Percentiles rank a stretch among this genome's conserved stretches.
Conservation (phyloP, 148 eudicot genomes). For the Cornus suecica region DNA sequence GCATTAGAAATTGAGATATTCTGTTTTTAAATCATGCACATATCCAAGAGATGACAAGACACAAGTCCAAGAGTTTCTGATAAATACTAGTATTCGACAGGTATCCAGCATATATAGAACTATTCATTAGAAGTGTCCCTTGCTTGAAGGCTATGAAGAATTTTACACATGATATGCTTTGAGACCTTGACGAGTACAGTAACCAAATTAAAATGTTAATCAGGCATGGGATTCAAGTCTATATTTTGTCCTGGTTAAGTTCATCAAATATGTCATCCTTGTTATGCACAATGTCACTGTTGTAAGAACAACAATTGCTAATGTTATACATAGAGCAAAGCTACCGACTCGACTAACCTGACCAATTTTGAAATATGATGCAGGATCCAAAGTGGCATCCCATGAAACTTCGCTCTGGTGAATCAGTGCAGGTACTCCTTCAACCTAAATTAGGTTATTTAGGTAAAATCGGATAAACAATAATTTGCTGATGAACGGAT, state of each 20-base stretch:
- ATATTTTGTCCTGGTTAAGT: background rate
- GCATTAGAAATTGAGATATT: too few relatives aligned
- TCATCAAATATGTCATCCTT: background rate
- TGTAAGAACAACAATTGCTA: background rate
- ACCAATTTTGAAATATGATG: constrained; percentile 75
- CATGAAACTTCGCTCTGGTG: constrained; percentile 94
- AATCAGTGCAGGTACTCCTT: constrained; percentile 88
- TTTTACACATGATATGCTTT: too few relatives aligned
- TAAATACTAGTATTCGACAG: too few relatives aligned
- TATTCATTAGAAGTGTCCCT: too few relatives aligned
- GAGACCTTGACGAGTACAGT: too few relatives aligned
- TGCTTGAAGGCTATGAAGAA: too few relatives aligned
- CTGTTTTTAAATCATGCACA: too few relatives aligned
- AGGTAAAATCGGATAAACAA: background rate
- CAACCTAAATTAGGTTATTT: constrained; percentile 57
- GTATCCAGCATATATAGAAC: too few relatives aligned
- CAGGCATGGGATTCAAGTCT: background rate
- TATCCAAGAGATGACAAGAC: too few relatives aligned
- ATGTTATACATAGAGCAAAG: background rate
- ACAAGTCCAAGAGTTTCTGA: too few relatives aligned
- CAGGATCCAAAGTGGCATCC: constrained; percentile 79
- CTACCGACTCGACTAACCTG: constrained; percentile 51
- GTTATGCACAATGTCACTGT: background rate
- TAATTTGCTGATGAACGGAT: background rate
- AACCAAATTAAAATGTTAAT: background rate